phyloP scores from a whole-genome alignment of 2,329 filamentous ascomycete genomes.

The Fusarium temperatum region DNA sequence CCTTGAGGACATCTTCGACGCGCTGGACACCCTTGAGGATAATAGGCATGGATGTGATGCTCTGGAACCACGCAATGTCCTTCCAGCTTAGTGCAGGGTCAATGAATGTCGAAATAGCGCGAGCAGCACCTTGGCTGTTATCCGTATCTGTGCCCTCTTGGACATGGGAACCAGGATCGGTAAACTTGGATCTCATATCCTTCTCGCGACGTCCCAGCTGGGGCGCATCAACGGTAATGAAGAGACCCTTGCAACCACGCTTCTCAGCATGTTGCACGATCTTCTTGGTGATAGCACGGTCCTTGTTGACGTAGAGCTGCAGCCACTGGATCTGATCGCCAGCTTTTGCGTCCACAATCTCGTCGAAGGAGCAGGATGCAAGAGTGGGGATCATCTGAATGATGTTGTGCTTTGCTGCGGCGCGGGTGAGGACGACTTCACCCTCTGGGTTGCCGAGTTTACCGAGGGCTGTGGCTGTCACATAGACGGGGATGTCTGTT shows the following conservation, averaged over 20 bases:
- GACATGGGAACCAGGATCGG: slow-evolving; percentile 82
- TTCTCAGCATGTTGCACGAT: slow-evolving; percentile 93
- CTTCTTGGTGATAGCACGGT: slow-evolving; percentile 86
- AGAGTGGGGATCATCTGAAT: slow-evolving; percentile 99
- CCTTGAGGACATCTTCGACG: slow-evolving; percentile 91
- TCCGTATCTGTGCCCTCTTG: slow-evolving; percentile 82
- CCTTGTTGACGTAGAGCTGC: slow-evolving; percentile 97
- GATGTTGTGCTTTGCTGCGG: slow-evolving; percentile 85
- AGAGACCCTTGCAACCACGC: slow-evolving; percentile 92
- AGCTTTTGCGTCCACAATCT: slow-evolving; percentile 85
- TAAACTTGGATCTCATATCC: slow-evolving; percentile 95
- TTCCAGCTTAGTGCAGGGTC: slow-evolving; percentile 94
- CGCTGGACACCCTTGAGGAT: slow-evolving; percentile 96
- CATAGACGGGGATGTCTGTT: slow-evolving; percentile 88
- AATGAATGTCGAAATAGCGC: slow-evolving; percentile 96
- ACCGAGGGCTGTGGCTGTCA: slow-evolving; percentile 93
- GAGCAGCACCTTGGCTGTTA: slow-evolving; percentile 88
- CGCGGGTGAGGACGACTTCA: slow-evolving; percentile 88
- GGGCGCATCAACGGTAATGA: slow-evolving; percentile 98
- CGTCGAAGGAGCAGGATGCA: slow-evolving; percentile 96
- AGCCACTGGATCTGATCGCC: slow-evolving; percentile 93
- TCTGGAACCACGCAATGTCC: slow-evolving; percentile 91
- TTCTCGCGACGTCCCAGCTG: slow-evolving; percentile 95
- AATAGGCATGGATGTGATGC: slow-evolving; percentile 93
- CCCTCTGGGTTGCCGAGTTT: slow-evolving; percentile 95